Evolutionary conservation across 371 early-diverging fungal species (phyloP).

Genomic region (Coemansia linderi): DNA sequence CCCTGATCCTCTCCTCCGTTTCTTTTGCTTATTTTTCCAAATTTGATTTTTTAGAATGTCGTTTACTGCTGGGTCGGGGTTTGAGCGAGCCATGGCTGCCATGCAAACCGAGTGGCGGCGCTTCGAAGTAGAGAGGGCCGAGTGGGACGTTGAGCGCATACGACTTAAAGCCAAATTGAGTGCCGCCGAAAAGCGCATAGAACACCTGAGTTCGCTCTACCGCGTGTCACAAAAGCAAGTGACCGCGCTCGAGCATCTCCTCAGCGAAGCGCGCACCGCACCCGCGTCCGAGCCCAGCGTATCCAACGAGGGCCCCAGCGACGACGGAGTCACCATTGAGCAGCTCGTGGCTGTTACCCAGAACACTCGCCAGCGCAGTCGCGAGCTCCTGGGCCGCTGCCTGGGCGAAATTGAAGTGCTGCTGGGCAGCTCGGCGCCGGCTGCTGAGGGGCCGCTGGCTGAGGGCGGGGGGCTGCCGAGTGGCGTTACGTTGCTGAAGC

Average conservation of each 20-base stretch:
- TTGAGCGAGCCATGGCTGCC: constrained; percentile 36
- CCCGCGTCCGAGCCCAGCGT: neutral
- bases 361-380: constrained; percentile 28
- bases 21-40: neutral
- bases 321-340: neutral
- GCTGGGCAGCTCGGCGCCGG: neutral
- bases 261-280: neutral
- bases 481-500: neutral
- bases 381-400: constrained; percentile 24
- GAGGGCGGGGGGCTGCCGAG: neutral
- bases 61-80: constrained; percentile 5
- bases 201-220: constrained; percentile 23
- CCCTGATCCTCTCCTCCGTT: constrained; percentile 2
- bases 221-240: constrained; percentile 32
- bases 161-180: constrained; percentile 39
- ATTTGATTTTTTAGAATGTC: neutral
- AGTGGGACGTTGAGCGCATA: constrained; percentile 46
- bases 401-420: constrained; percentile 27
- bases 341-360: constrained; percentile 10
- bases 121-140: constrained; percentile 39
- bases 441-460: neutral
- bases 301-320: neutral
- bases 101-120: constrained; percentile 48
- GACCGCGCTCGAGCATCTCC: constrained; percentile 20
- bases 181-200: constrained; percentile 40